Conservation (phyloP, 106 monocot species). For the Posidonia australis region DNA sequence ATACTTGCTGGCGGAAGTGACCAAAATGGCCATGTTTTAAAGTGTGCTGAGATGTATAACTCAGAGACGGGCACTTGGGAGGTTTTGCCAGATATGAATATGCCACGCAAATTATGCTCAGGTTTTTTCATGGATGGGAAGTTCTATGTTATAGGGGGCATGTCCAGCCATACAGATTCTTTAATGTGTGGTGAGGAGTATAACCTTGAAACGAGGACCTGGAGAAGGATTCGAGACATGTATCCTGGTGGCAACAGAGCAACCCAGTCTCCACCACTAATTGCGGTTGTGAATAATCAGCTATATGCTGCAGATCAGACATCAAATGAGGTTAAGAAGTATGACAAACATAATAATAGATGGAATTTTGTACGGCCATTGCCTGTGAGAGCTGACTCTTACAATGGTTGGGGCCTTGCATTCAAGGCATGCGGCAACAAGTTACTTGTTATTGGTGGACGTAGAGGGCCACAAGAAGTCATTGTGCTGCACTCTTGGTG, state of each 20-base stretch:
- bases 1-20: constrained; percentile 79
- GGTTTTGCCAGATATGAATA: constrained; percentile 61
- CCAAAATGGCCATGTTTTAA: constrained; percentile 48
- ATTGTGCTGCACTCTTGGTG: constrained; percentile 61
- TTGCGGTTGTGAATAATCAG: constrained; percentile 92
- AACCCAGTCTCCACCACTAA: constrained; percentile 67
- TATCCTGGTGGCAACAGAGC: constrained; percentile 55
- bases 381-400: constrained; percentile 72
- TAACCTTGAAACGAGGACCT: constrained; percentile 52
- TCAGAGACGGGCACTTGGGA: constrained; percentile 61
- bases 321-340: constrained; percentile 66
- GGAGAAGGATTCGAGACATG: constrained; percentile 68
- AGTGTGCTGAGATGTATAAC: constrained; percentile 73
- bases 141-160: constrained; percentile 84
- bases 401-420: constrained; percentile 86
- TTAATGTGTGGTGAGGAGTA: constrained; percentile 83
- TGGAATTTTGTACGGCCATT: constrained; percentile 62
- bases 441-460: constrained; percentile 68
- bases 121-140: constrained; percentile 92
- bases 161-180: constrained; percentile 52
- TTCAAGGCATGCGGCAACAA: constrained; percentile 73
- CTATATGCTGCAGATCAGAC: constrained; percentile 70
- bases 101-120: constrained; percentile 58
- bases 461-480: constrained; percentile 49
- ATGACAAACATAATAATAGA: constrained; percentile 58